Base-by-base conservation (phyloP, 2,329 filamentous ascomycete genomes). In the Diplodia seriata region DNA sequence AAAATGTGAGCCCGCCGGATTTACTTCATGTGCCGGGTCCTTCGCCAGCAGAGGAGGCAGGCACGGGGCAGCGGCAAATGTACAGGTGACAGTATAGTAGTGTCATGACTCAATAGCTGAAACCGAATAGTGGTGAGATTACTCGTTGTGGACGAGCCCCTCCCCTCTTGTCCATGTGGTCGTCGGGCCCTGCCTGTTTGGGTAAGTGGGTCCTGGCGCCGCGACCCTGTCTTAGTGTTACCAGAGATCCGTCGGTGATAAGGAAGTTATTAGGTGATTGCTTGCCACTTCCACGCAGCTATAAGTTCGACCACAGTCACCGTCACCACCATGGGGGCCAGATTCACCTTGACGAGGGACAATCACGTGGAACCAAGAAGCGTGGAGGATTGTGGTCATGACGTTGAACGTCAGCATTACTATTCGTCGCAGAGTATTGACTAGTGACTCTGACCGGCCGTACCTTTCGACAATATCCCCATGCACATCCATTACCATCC, bases 381-480 rank as follows among this genome's bases (percentile, higher is more conserved):
- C 12, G 20, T 18, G 12, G 15, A 15, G 49, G 6, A 29, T 51
- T 18, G n/a, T 26, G 26, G 43, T 49, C 59, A 26, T 31, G 59
- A 63, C 47, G 47, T 23, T 63, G 29, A 40, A 63, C 43, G 47
- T 63, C 59, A 53, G 59, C 59, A 63, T 36, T 49, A 63, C n/a
- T 63, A 63, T 51, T 63, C 55, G 50, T 61, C 9, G 7, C 56
- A 26, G 40, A 31, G 56, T 31, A 15, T 15, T 31, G 40, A 36
- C 15, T 14, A 36, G 40, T 8, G 18, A 9, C 57, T 50, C 26
- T 50, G 56, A 47, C 23, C 55, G 8, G 7, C 56, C 15, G 6
- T 31, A 47, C 20, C 11, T 12, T 47, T 20, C 20, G 14, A 59
- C 4, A 38, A 20, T 14, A 23, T 59, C 11, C 18, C 18, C 56